A percentile compares a stretch with the other conserved stretches of the same genome.
These are phyloP conservation scores for Cryptococcus sp. DNA, from an alignment of 1,284 basidiomycete genomes.

Conservation along the genomic window DNA sequence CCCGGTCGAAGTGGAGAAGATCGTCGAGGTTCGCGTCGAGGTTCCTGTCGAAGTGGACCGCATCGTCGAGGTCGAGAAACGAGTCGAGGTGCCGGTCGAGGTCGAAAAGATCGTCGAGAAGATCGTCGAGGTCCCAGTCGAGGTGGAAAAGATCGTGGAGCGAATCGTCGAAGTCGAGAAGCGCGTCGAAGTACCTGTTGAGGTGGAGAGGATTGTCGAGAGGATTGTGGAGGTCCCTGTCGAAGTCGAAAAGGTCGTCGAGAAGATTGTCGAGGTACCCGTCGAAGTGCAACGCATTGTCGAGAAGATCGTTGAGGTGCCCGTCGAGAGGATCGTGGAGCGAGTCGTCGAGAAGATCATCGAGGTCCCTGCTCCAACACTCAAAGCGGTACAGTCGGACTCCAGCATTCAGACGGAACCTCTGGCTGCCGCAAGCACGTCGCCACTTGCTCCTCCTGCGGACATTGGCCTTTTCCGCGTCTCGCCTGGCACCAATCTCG, in stretches of 20 bases:
- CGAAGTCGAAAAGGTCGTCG: constrained; percentile 47
- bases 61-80: constrained; percentile 41
- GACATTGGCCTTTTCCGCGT: constrained; percentile 52
- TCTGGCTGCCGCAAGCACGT: constrained; percentile 21
- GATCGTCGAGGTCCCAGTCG: constrained; percentile 46
- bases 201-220: constrained; percentile 27
- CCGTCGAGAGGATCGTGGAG: constrained; percentile 48
- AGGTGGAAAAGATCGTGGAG: constrained; percentile 47
- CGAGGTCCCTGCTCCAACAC: constrained; percentile 21
- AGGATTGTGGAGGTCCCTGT: constrained; percentile 42
- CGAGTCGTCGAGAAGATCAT: constrained; percentile 30
- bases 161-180: constrained; percentile 31
- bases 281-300: constrained; percentile 32
- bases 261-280: constrained; percentile 37
- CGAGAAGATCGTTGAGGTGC: constrained; percentile 40
- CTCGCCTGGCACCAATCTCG: constrained; percentile 47
- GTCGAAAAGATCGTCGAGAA: constrained; percentile 46
- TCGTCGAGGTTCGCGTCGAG: constrained; percentile 26
- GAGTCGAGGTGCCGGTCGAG: constrained; percentile 24
- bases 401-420: constrained; percentile 28
- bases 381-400: constrained; percentile 15
- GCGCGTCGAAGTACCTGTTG: constrained; percentile 43
- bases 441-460: constrained; percentile 27
- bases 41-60: constrained; percentile 22
- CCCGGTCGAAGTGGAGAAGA: constrained; percentile 21